Conservation (phyloP, 192 early-diverging fungal genomes). For the Endogone sp. region DNA sequence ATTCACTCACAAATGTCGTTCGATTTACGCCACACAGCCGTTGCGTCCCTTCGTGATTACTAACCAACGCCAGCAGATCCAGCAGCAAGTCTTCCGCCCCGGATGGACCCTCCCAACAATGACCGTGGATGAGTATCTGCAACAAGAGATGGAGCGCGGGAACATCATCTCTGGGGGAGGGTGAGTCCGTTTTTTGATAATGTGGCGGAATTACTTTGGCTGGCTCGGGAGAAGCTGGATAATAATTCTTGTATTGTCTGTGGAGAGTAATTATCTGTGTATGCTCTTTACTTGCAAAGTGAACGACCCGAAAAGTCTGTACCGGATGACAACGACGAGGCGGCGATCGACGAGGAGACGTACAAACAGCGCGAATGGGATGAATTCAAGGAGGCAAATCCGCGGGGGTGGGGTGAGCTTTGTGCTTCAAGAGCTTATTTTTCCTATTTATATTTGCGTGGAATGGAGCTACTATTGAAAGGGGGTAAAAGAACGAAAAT, state of each 20-base stretch:
- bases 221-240: neutral
- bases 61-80: constrained; percentile 65
- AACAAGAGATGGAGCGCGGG: constrained; percentile 81
- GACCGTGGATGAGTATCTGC: constrained; percentile 92
- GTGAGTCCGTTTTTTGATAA: constrained; percentile 25
- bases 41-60: constrained; percentile 89
- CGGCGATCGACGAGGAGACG: constrained; percentile 79
- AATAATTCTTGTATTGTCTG: constrained; percentile 4
- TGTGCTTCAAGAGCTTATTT: neutral
- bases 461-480: no score
- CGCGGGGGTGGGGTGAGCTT: constrained; percentile 63
- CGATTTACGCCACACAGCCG: constrained; percentile 28
- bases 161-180: constrained; percentile 88
- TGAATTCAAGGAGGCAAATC: constrained; percentile 82
- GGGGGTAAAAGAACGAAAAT: no score
- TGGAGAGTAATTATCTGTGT: neutral
- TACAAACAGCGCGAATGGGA: constrained; percentile 86
- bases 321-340: constrained; percentile 76
- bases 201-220: no score
- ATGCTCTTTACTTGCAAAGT: no score
- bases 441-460: neutral
- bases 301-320: constrained; percentile 71
- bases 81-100: constrained; percentile 75
- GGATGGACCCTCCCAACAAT: constrained; percentile 91
- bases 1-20: no score